Evolutionary conservation across 805 yeast genomes (phyloP).

Genomic region (Candida sakaeoensis): DNA sequence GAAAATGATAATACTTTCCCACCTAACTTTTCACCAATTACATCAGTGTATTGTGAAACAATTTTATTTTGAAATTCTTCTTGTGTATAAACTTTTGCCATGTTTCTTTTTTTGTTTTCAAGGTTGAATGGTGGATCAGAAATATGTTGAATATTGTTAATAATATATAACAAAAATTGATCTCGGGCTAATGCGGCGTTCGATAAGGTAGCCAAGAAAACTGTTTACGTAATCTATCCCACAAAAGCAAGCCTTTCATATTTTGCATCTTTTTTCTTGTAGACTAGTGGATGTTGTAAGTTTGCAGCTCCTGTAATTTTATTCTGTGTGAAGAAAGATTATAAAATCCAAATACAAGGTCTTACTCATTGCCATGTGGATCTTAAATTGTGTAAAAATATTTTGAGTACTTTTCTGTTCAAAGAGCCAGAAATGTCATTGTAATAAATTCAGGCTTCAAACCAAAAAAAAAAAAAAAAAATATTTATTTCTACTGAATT

Average conservation of each 20-base stretch:
- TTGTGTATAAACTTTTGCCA: constrained; percentile 18
- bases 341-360: no score
- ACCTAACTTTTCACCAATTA: constrained; percentile 80
- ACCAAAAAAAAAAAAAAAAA: not conserved
- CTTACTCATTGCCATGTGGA: no score
- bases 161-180: not conserved
- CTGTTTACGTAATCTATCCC: not conserved
- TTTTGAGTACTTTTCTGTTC: not conserved
- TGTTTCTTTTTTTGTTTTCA: constrained; percentile 3
- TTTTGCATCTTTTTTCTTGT: not conserved
- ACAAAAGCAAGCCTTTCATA: not conserved
- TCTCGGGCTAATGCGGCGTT: constrained; percentile 5
- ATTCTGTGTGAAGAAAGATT: no score
- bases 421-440: not conserved
- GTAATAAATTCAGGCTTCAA: not conserved
- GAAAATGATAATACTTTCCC: constrained; percentile 67
- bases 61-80: constrained; percentile 44
- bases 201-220: not conserved
- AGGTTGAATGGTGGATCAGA: not conserved
- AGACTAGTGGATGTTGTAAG: not conserved
- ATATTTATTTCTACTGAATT: no score
- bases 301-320: not conserved
- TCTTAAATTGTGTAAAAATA: no score
- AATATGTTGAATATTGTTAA: not conserved
- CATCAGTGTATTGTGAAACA: constrained; percentile 63